Evolutionary conservation across 1,284 basidiomycete species (phyloP).

Genomic region (Cutaneotrichosporon cyanovorans): DNA sequence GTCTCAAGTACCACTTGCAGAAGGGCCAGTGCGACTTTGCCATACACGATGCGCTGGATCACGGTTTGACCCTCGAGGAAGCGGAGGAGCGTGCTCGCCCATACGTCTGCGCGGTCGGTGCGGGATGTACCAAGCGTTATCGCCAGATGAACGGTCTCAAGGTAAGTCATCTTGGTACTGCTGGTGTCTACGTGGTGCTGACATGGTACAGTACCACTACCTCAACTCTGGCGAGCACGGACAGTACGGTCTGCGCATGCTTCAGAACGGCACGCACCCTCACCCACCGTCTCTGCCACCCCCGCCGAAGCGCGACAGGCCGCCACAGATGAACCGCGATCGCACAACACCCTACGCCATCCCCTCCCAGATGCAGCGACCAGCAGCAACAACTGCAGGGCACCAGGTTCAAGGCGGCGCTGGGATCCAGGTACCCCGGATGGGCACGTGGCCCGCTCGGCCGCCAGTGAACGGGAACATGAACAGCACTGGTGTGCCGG

Average conservation of each 20-base stretch:
- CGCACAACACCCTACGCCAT: background rate
- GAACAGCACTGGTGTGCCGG: too few species aligned
- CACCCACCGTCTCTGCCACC: slow-evolving; percentile 34
- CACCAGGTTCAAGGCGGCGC: background rate
- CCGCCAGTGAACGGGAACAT: too few species aligned
- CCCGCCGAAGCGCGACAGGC: slow-evolving; percentile 19
- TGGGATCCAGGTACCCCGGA: slow-evolving; percentile 10
- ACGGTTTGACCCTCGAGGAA: slow-evolving; percentile 69
- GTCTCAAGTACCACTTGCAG: slow-evolving; percentile 93
- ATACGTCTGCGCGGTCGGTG: slow-evolving; percentile 81
- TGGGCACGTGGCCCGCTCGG: slow-evolving; percentile 24
- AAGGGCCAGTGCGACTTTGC: slow-evolving; percentile 75
- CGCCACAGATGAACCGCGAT: slow-evolving; percentile 6
- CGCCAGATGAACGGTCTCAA: slow-evolving; percentile 94
- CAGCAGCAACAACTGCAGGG: background rate
- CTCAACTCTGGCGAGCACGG: slow-evolving; percentile 95
- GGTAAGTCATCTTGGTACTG: slow-evolving; percentile 45
- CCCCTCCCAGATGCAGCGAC: slow-evolving; percentile 9
- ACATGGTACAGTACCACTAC: slow-evolving; percentile 74
- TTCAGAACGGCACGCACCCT: slow-evolving; percentile 71
- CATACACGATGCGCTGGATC: slow-evolving; percentile 59
- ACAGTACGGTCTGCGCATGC: slow-evolving; percentile 69
- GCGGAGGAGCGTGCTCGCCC: slow-evolving; percentile 72
- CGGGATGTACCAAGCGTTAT: slow-evolving; percentile 79
- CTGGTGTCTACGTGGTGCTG: slow-evolving; percentile 4